Evolutionary conservation across 2,329 filamentous ascomycete genomes (phyloP), one percentile per base, ranked within the genome.

Genomic region (Coniochaeta sp.): DNA sequence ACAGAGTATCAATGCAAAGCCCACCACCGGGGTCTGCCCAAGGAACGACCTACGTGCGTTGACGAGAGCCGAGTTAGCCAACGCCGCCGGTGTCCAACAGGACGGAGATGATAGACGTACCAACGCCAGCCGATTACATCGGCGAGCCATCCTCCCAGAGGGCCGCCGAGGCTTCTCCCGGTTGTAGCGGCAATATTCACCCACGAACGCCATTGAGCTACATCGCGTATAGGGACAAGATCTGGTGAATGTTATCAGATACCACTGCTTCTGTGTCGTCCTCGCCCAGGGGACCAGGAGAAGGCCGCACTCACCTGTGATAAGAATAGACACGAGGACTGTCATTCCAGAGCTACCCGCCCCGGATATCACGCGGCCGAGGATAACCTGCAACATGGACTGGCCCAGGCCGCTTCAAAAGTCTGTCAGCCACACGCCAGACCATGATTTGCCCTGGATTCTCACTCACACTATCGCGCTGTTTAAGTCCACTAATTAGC

Each of bases 71-170:
- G 16, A 43, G 14, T 24, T n/a, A 16, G 38, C 19, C 38, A 43
- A 4, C 6, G 9, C 38, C n/a, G 4, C 17, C 6, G 17, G 17
- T 7, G 19, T 19, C 14, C 6, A 19, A 19, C 19, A 47, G 19
- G 3, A 24, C 5, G 19, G 43, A 24, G 22, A 16, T 24, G 31
- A n/a, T 14, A 26, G 3, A 67, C 73, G 63, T 64, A 83, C 85
- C 85, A 87, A 70, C 87, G 74, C 87, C 86, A 89, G 17, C 86
- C 86, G 14, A 89, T 77, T 0, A 79, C 78, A 63, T 89, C 84
- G 1, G 84, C 81, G 1, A 89, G 70, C 66, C 77, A 82, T 1
- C 86, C 87, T 1, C 86, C 87, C 0, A 87, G 60, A 3, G 81
- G 81, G 0, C 80, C 81, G 1, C 81, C 81, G 0, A 83, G 65